These are phyloP conservation scores for Lepidium aucheri DNA, from an alignment of 345 rosid species.

Conservation along the genomic window DNA sequence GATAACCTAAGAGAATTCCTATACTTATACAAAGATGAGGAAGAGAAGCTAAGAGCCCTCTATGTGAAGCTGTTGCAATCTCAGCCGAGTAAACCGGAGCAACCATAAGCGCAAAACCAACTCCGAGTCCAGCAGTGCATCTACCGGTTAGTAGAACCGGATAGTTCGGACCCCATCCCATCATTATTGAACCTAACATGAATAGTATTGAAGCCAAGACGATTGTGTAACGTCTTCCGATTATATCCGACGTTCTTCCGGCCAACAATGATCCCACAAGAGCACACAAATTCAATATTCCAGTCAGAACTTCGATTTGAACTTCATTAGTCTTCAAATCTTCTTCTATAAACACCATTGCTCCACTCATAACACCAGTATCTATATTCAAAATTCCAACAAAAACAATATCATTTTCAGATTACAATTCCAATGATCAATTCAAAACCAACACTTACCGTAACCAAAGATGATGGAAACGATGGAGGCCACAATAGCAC, in stretches of 20 bases:
- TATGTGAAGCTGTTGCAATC: conserved; percentile 51
- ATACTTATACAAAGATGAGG: conserved; percentile 74
- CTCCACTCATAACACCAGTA: conserved; percentile 97
- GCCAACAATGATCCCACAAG: conserved; percentile 64
- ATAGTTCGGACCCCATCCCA: conserved; percentile 78
- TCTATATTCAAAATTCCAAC: conserved; percentile 33
- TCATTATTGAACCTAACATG: conserved; percentile 61
- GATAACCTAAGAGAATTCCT: conserved; percentile 65
- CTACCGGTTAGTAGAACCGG: conserved; percentile 54
- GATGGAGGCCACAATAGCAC: conserved; percentile 67
- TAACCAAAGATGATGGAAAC: conserved; percentile 84
- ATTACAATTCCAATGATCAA: background rate
- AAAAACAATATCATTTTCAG: background rate
- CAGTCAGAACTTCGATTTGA: conserved; percentile 66
- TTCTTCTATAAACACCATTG: conserved; percentile 84
- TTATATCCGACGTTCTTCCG: conserved; percentile 73
- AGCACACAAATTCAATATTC: conserved; percentile 80
- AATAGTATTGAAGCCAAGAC: conserved; percentile 58
- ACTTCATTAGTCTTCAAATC: conserved; percentile 59
- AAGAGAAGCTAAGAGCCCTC: conserved; percentile 66
- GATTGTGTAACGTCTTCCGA: conserved; percentile 85
- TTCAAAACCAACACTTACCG: conserved; percentile 30
- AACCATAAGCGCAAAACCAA: conserved; percentile 83
- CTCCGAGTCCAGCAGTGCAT: conserved; percentile 75
- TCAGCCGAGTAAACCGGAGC: conserved; percentile 91